Evolutionary conservation across 192 early-diverging fungal genomes (phyloP), one percentile per base, ranked within the genome.

Genomic region (Umbelopsis vinacea): DNA sequence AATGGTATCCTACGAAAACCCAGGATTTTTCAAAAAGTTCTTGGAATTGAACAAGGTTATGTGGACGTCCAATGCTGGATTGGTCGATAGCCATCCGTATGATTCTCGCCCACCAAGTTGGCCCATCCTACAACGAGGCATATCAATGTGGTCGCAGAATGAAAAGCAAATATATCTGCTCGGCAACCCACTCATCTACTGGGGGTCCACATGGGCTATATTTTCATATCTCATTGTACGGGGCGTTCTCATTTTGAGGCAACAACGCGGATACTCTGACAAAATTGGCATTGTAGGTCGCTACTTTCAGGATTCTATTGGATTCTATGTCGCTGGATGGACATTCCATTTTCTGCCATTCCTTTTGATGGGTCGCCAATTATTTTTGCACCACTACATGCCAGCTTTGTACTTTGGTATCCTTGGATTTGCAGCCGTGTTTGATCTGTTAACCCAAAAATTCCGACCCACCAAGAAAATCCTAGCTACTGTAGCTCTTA

Each of bases 331-430:
- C 26, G 52, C 88, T 14, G 94, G 89, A 14, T 98, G 95, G 95
- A 72, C 78, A 21, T 79, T 92, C 47, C 96, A 97, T 81, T 96
- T 93, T 76, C 45, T 93, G 11, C 93, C 95, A 19, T 97, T 97
- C 79, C 95, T 92, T 81, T 74, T 95, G 19, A 95, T 97, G 94
- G 83, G 82, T 22, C 94, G 95, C 37, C 93, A 95, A 78, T 83
- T 94, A 46, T 96, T 98, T 79, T 79, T 96, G 46, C 96, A 97
- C 76, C 96, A 98, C 74, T 98, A 97, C 76, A 86, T 96, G n/a
- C 96, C 97, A 6, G 91, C 96, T 10, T 84, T 97, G 12, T 97
- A 95, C 82, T 92, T 97, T 78, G 87, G 89, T 26, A 86, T 97
- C 67, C 83, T 98, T 38, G 80, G 88, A 4, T 63, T 95, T 37